phyloP scores from a whole-genome alignment of 1,139 yeast genomes.

The Yamadazyma kanchanaburiensis region DNA sequence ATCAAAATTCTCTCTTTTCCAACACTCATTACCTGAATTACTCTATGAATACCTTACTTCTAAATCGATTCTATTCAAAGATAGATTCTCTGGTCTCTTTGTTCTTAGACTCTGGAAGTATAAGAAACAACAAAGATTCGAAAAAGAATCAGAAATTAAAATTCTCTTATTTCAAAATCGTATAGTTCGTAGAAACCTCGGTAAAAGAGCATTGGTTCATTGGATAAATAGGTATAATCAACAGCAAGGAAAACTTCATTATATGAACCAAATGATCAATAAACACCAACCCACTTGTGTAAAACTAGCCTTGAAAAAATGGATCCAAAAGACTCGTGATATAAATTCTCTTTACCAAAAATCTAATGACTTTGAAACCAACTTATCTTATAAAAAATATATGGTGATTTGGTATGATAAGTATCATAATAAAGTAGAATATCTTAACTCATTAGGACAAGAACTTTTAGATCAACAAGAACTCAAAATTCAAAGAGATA shows the following conservation, averaged over 20 bases:
- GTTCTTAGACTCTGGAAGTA: slow-evolving; percentile 17
- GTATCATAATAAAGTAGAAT: slow-evolving; percentile 19
- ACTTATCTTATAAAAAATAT: slow-evolving; percentile 26
- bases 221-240: slow-evolving; percentile 23
- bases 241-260: neutral
- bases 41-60: too few relatives aligned
- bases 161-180: slow-evolving; percentile 13
- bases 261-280: neutral
- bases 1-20: too few relatives aligned
- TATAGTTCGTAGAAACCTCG: slow-evolving; percentile 11
- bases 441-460: slow-evolving; percentile 27
- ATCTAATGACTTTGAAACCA: too few relatives aligned
- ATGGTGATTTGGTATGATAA: slow-evolving; percentile 35
- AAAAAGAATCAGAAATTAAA: slow-evolving; percentile 13
- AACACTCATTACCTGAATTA: too few relatives aligned
- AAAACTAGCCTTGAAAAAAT: slow-evolving; percentile 10
- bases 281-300: slow-evolving; percentile 5
- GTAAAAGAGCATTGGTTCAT: slow-evolving; percentile 11
- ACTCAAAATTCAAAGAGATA: slow-evolving; percentile 20
- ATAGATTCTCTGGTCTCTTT: slow-evolving; percentile 2
- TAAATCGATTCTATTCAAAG: too few relatives aligned
- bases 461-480: slow-evolving; percentile 27
- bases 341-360: slow-evolving; percentile 20
- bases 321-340: slow-evolving; percentile 11
- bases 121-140: slow-evolving; percentile 14